Evolutionary conservation across 2,329 filamentous ascomycete species (phyloP), one percentile per base, ranked within the genome.

Genomic region (Dryadomyces quercus-mongolicae): DNA sequence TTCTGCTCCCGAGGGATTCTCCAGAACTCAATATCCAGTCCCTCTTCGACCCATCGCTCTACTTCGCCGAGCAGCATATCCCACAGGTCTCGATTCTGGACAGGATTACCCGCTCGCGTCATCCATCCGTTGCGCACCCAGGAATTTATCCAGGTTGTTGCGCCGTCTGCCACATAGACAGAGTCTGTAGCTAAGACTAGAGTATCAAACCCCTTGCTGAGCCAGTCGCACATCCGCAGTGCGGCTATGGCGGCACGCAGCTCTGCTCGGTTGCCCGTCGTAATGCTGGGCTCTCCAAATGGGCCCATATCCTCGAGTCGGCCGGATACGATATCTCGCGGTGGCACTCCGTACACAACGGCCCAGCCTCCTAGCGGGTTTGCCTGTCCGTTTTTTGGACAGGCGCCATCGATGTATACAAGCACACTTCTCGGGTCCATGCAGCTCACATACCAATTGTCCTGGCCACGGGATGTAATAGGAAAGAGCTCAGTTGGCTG

Each of bases 161-260:
- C 62, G 8, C 75, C 73, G 15, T 71, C 60, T 1, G 71, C 69
- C 6, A 76, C 71, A 59, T 80, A 80, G 31, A 69, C 67, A 0
- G 75, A 78, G 60, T 81, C 75, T 0, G 75, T 78, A 2, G 76
- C 77, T 55, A 82, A 69, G 42, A 79, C 72, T 2, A 81, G 6
- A 2, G 63, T 64, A 12, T 56, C 43, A 64, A 66, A 65, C 54
- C 71, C 60, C 62, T 77, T 73, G 5, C 60, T 64, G 0, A 15
- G n/a, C 76, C 75, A 79, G 57, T 61, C 9, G 2, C 68, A 64
- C 58, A 68, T 72, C 31, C 70, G 65, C 22, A 80, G 66, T 4
- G 72, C 78, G 5, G 68, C 73, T 49, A 79, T 71, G 5, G 73
- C 74, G 6, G 76, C 77, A 15, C 76, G 77, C 7, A 82, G 70